Percentiles rank a stretch among this genome's conserved stretches.
These are phyloP conservation scores for Colletotrichum sp. DNA, from an alignment of 2,329 filamentous ascomycete genomes.

Conservation along the genomic window DNA sequence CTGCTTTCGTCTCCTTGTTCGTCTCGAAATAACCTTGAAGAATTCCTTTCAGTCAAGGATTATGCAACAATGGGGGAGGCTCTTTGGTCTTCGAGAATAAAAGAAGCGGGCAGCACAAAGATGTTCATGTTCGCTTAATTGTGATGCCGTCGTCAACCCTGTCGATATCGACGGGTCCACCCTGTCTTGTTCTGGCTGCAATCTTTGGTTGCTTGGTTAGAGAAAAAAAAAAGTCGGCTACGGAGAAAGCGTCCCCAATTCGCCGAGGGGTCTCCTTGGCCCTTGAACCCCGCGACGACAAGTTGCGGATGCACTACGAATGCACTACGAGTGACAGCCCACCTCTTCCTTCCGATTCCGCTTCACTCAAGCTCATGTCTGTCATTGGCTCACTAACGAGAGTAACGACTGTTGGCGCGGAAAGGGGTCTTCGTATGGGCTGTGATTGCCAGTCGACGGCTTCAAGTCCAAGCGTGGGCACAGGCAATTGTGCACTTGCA, in stretches of 20 bases:
- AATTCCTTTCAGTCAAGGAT: not conserved
- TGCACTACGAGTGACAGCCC: conserved; percentile 4
- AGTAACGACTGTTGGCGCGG: not conserved
- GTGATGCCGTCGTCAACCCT: conserved; percentile 17
- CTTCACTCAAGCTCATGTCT: not conserved
- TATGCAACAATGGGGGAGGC: not conserved
- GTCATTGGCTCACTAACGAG: conserved; percentile 14
- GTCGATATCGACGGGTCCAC: conserved; percentile 1
- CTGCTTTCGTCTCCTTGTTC: not conserved
- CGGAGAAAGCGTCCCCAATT: not conserved
- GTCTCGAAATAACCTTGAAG: conserved; percentile 12
- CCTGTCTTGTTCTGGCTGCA: conserved; percentile 10
- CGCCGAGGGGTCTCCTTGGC: not conserved
- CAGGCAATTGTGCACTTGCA: conserved; percentile 7
- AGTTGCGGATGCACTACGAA: not conserved
- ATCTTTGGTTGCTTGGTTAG: conserved; percentile 18
- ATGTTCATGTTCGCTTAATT: conserved; percentile 1
- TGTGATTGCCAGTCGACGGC: not conserved
- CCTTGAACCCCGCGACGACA: conserved; percentile 11
- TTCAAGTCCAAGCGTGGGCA: conserved; percentile 10
- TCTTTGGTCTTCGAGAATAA: not conserved
- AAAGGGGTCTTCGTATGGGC: not conserved
- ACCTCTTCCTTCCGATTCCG: conserved; percentile 1
- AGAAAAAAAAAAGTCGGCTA: conserved; percentile 4
- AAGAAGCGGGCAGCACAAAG: not conserved